Base-by-base conservation (phyloP, 768 basidiomycete species). In the Nidularia sp. region DNA sequence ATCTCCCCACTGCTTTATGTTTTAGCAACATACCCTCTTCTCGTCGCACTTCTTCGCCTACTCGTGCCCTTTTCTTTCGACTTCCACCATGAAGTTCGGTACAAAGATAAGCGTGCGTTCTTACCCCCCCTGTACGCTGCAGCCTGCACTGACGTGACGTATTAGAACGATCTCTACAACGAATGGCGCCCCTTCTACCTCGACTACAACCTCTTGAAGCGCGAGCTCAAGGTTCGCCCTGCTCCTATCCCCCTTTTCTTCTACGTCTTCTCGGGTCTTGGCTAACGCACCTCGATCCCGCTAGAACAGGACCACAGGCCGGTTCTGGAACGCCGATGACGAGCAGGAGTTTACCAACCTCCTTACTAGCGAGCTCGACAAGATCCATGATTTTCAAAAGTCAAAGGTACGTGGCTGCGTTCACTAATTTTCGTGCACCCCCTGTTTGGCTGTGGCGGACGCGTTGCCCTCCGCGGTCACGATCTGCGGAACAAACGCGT, bases 171-270 rank as follows among this genome's bases (percentile, higher is more conserved):
- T 60, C 77, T 93, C 41, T 97, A 95, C 69, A 80, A 78, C 57
- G 94, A 93, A 77, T 97, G 94, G 94, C 79, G 85, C 15, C 87
- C 87, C 2, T 89, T 86, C 61, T 98, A 98, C 64, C 79, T 98
- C 52, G 83, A 94, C 70, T 98, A 98, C 62, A 90, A 89, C 60
- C 74, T 77, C 6, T 77, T 98, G 43, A 98, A 98, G 70, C 88
- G 90, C 50, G 87, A 91, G 57, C 83, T 98, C 58, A 97, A 98
- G 76, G 88, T 86, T 42, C 54, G 63, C 55, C 5, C 12, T 34
- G n/a, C 22, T 53, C 36, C 13, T 9, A n/a, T 42, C 15, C 49
- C 9, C 22, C 22, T 25, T 12, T 25, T 8, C 44, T 45, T 45
- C 9, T 25, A 8, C 49, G 34, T 48, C 31, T 36, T 53, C 45